Evolutionary conservation across 2,329 filamentous ascomycete genomes (phyloP), one percentile per base, ranked within the genome.

Genomic region (Lecanosticta acicola): DNA sequence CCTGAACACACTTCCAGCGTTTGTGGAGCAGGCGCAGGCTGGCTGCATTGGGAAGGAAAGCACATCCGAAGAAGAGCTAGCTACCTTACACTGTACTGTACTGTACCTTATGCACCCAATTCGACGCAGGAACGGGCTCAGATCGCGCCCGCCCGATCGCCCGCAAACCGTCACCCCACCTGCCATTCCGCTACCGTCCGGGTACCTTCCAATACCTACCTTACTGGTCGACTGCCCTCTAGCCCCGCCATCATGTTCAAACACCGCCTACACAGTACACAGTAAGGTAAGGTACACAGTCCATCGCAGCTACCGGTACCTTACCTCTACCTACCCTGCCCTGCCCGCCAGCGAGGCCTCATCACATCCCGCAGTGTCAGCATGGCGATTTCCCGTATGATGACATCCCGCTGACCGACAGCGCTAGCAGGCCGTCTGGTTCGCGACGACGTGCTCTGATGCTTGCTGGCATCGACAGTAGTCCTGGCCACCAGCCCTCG

Each of bases 91-190:
- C n/a, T n/a, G n/a, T n/a, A n/a, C n/a, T n/a, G n/a, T n/a, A n/a
- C n/a, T n/a, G n/a, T n/a, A n/a, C n/a, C 24, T 34, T 20, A 34
- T 18, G 32, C 40, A 8, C 21, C 29, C 16, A n/a, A 32, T 35
- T 14, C 26, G 24, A 35, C 19, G 39, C 24, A 35, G 40, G 36
- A 39, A 39, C 36, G 7, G 36, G 36, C 36, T 39, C n/a, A n/a
- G n/a, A n/a, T n/a, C 24, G 21, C 13, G 24, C 24, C 18, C 39
- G 39, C 29, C 39, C 43, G 40, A 51, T 51, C 49, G 21, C 32
- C 54, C 48, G 35, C 3, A 42, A 46, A 37, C 45, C 45, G 53
- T 51, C 45, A 44, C 50, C 11, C 11, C 24, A 29, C 24, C 24
- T 29, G 5, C 24, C 24, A 29, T 29, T 29, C 24, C 11, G 5